These are phyloP conservation scores for Glycine latifolia DNA, from an alignment of 306 rosid genomes.

Conservation along the genomic window DNA sequence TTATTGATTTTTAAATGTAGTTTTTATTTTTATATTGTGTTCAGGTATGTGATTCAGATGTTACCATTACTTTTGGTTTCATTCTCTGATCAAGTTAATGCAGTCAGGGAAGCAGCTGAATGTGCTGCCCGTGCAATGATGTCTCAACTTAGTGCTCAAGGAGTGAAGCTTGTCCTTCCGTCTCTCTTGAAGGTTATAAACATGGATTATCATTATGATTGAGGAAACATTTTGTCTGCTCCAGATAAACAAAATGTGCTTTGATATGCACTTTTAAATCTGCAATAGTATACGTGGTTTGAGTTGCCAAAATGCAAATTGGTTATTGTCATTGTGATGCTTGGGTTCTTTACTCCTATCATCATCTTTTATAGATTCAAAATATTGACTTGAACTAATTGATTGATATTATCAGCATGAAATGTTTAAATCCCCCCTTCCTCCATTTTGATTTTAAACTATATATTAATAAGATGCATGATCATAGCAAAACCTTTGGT, in stretches of 20 bases:
- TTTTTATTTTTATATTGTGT: conserved; percentile 36
- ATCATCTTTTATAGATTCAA: too few species aligned
- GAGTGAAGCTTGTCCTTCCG: conserved; percentile 99
- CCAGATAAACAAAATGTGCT: not conserved
- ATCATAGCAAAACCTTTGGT: not conserved
- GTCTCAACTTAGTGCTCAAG: conserved; percentile 96
- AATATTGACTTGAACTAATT: too few species aligned
- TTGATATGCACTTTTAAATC: too few species aligned
- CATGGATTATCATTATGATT: conserved; percentile 23
- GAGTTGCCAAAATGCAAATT: too few species aligned
- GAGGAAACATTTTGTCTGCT: not conserved
- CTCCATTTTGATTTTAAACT: too few species aligned
- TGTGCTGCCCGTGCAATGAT: conserved; percentile 99
- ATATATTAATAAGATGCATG: too few species aligned
- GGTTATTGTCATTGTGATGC: too few species aligned
- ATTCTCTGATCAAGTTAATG: conserved; percentile 97
- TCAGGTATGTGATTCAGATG: conserved; percentile 94
- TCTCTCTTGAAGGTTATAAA: conserved; percentile 86
- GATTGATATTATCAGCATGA: too few species aligned
- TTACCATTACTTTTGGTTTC: conserved; percentile 92
- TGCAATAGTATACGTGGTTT: too few species aligned
- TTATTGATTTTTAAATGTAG: too few species aligned
- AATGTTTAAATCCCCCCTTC: too few species aligned
- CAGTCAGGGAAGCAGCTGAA: conserved; percentile 97
- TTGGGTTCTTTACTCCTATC: too few species aligned